Evolutionary conservation across 495 filamentous ascomycete genomes (phyloP).

Genomic region (Chlorociboria aeruginascens): DNA sequence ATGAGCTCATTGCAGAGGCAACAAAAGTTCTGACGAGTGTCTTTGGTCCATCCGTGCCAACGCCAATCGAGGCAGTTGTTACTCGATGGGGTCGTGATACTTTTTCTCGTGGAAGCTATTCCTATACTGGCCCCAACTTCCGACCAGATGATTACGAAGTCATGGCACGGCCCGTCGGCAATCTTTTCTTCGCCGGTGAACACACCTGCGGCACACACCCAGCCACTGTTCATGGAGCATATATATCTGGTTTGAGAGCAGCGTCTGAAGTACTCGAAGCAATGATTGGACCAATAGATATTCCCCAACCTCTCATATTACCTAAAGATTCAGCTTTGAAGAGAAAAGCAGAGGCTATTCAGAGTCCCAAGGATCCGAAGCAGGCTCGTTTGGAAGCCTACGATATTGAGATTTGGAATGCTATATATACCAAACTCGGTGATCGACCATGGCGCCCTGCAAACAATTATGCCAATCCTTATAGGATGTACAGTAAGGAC

Average conservation of each 20-base stretch:
- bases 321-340: slow-evolving; percentile 46
- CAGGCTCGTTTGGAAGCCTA: slow-evolving; percentile 51
- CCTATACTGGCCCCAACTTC: slow-evolving; percentile 73
- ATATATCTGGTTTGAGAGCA: slow-evolving; percentile 81
- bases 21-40: slow-evolving; percentile 59
- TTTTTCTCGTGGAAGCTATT: slow-evolving; percentile 87
- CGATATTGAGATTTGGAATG: slow-evolving; percentile 58
- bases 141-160: slow-evolving; percentile 81
- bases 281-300: slow-evolving; percentile 66
- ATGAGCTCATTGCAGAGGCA: slow-evolving; percentile 65
- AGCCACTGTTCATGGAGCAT: slow-evolving; percentile 93
- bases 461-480: slow-evolving; percentile 59
- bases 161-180: slow-evolving; percentile 78
- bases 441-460: slow-evolving; percentile 57
- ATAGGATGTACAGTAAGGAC: slow-evolving; percentile 68
- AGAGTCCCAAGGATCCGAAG: slow-evolving; percentile 30
- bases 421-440: slow-evolving; percentile 58
- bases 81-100: slow-evolving; percentile 88
- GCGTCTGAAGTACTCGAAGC: slow-evolving; percentile 73
- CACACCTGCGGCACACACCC: slow-evolving; percentile 92
- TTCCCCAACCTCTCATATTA: slow-evolving; percentile 62
- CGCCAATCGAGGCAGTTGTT: slow-evolving; percentile 76
- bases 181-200: slow-evolving; percentile 93
- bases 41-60: slow-evolving; percentile 41
- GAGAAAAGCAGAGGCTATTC: slow-evolving; percentile 32